These are phyloP conservation scores for Penicillium subrubescens DNA, from an alignment of 495 filamentous ascomycete genomes.

Conservation along the genomic window DNA sequence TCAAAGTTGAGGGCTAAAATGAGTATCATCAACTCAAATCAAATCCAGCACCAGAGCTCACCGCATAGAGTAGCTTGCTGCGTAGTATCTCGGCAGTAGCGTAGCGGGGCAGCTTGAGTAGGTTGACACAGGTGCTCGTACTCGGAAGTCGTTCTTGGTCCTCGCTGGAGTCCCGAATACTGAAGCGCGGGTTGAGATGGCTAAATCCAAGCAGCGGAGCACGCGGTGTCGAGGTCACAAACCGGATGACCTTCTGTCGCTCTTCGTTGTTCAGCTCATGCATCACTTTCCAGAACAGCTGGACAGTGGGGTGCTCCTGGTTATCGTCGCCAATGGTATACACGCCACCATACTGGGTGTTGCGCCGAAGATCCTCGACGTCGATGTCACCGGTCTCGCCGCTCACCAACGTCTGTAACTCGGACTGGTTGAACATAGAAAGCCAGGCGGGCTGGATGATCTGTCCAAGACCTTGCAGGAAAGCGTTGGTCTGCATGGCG, in stretches of 20 bases:
- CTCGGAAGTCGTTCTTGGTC: conserved; percentile 84
- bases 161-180: conserved; percentile 81
- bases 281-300: conserved; percentile 94
- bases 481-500: conserved; percentile 76
- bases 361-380: conserved; percentile 79
- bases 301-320: conserved; percentile 78
- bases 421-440: conserved; percentile 96
- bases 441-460: conserved; percentile 94
- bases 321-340: conserved; percentile 88
- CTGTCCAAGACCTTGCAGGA: conserved; percentile 78
- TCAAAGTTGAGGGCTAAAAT: not conserved
- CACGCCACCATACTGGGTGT: conserved; percentile 86
- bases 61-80: conserved; percentile 85
- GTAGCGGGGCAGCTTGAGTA: conserved; percentile 92
- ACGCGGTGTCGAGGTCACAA: conserved; percentile 90
- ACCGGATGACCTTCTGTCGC: conserved; percentile 84
- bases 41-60: conserved; percentile 91
- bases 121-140: conserved; percentile 95
- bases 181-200: conserved; percentile 82
- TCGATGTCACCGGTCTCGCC: conserved; percentile 84
- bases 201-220: conserved; percentile 92
- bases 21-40: conserved; percentile 69
- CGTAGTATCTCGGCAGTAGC: conserved; percentile 59
- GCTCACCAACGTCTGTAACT: conserved; percentile 89
- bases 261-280: conserved; percentile 70